A percentile compares a stretch with the other conserved stretches of the same genome.
phyloP scores from a whole-genome alignment of 495 filamentous ascomycete genomes.

The Aspergillus conjunctus region DNA sequence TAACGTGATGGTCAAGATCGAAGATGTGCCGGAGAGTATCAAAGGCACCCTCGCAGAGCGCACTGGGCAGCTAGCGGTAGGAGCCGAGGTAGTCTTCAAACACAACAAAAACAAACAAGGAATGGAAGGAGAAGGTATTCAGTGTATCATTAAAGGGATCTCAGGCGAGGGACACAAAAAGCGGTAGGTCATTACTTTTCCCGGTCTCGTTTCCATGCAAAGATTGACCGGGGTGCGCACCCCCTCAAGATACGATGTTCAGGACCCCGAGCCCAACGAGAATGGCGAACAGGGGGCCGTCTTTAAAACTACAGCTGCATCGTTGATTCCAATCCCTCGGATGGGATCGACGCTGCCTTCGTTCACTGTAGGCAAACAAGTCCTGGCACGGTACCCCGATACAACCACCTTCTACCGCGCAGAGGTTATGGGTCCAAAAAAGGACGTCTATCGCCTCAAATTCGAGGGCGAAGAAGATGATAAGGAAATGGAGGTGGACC shows the following conservation, averaged over 20 bases:
- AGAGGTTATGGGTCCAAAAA: conserved; percentile 77
- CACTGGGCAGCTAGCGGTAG: conserved; percentile 60
- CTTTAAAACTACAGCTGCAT: conserved; percentile 76
- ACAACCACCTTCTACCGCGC: conserved; percentile 98
- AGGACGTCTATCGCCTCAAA: conserved; percentile 65
- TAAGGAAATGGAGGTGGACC: conserved; percentile 76
- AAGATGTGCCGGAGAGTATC: conserved; percentile 55
- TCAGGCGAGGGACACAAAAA: conserved; percentile 84
- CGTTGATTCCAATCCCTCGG: conserved; percentile 81
- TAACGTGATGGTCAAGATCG: conserved; percentile 52
- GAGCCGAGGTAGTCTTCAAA: conserved; percentile 85
- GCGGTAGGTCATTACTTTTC: conserved; percentile 44
- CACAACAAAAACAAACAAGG: conserved; percentile 71
- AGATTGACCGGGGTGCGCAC: conserved; percentile 22
- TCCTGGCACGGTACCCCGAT: conserved; percentile 81
- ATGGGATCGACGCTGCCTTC: conserved; percentile 59
- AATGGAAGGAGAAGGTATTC: conserved; percentile 70
- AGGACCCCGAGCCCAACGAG: conserved; percentile 88
- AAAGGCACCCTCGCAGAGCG: conserved; percentile 54
- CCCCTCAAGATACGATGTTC: conserved; percentile 76
- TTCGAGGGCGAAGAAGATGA: conserved; percentile 89
- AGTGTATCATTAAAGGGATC: conserved; percentile 83
- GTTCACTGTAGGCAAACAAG: conserved; percentile 76
- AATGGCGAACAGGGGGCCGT: conserved; percentile 69
- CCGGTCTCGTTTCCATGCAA: conserved; percentile 16